phyloP scores from a whole-genome alignment of 106 monocot species.

The Dendrobium chrysotoxum region DNA sequence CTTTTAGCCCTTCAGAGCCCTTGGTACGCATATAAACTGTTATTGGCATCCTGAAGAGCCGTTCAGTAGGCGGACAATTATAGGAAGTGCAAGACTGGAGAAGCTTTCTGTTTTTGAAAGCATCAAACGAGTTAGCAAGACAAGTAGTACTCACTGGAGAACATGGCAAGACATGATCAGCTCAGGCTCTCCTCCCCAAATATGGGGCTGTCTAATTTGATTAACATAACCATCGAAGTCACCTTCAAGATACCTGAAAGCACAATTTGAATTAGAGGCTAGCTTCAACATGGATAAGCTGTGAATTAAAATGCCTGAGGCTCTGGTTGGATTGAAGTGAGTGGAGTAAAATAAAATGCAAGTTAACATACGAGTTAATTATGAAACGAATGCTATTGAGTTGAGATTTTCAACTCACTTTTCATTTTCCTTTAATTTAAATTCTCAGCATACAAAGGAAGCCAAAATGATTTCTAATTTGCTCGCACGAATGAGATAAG shows the following conservation, averaged over 20 bases:
- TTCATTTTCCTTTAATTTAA: no score
- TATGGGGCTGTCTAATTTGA: slow-evolving; percentile 60
- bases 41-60: slow-evolving; percentile 51
- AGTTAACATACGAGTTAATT: no score
- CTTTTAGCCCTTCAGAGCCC: slow-evolving; percentile 25
- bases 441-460: no score
- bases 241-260: slow-evolving; percentile 57
- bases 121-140: background rate
- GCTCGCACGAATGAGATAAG: no score
- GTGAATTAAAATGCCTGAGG: no score
- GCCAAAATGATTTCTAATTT: no score
- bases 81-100: background rate
- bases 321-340: no score
- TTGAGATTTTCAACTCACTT: no score
- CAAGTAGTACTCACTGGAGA: slow-evolving; percentile 26
- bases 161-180: slow-evolving; percentile 75
- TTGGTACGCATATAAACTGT: slow-evolving; percentile 49
- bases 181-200: slow-evolving; percentile 78
- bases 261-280: no score
- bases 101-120: background rate
- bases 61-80: background rate
- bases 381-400: no score
- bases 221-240: slow-evolving; percentile 57
- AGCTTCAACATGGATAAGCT: no score
- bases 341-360: no score